Percentiles rank a stretch among this genome's conserved stretches.
phyloP scores from a whole-genome alignment of 1,139 yeast genomes.

The Williopsis jadinii region DNA sequence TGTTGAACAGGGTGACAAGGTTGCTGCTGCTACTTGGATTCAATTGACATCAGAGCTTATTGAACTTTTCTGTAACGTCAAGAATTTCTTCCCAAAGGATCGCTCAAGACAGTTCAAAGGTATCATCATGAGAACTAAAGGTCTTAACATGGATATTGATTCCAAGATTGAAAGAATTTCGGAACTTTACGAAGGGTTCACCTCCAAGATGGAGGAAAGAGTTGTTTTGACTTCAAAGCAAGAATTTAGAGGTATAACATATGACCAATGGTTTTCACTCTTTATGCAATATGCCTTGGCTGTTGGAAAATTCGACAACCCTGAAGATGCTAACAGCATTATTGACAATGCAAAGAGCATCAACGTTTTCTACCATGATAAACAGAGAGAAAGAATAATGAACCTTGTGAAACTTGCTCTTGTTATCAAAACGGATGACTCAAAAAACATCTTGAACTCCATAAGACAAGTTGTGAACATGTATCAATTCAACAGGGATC shows the following conservation, averaged over 20 bases:
- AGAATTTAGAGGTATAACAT: constrained; percentile 68
- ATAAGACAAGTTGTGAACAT: constrained; percentile 58
- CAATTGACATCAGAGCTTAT: constrained; percentile 77
- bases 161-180: constrained; percentile 65
- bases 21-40: constrained; percentile 75
- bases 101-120: constrained; percentile 65
- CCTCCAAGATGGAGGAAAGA: constrained; percentile 32
- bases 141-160: constrained; percentile 57
- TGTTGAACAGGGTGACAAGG: constrained; percentile 43
- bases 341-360: constrained; percentile 70
- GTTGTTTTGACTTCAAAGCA: constrained; percentile 32
- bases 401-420: constrained; percentile 61
- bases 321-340: constrained; percentile 63
- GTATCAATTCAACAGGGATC: constrained; percentile 69
- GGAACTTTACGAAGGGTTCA: constrained; percentile 58
- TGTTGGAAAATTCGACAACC: constrained; percentile 54
- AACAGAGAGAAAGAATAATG: constrained; percentile 47
- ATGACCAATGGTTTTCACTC: constrained; percentile 78
- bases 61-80: constrained; percentile 72
- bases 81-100: constrained; percentile 73
- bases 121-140: constrained; percentile 53
- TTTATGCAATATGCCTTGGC: constrained; percentile 73
- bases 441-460: constrained; percentile 43
- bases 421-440: constrained; percentile 49
- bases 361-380: constrained; percentile 66